Base-by-base conservation (phyloP, 371 early-diverging fungal genomes). In the Lichtheimia ramosa region DNA sequence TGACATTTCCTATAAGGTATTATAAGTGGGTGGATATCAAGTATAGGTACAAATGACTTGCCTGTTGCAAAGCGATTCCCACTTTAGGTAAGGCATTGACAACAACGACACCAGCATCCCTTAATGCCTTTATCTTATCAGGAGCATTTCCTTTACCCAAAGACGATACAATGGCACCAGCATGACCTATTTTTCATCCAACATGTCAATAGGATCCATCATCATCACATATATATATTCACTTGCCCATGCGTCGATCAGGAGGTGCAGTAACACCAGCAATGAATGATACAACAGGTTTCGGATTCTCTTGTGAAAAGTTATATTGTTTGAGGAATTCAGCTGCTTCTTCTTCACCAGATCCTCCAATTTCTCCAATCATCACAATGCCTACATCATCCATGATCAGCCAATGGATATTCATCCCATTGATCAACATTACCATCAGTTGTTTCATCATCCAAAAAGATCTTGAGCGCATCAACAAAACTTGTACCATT, bases 401-500 rank as follows among this genome's bases (percentile, higher is more conserved):
- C 1, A n/a, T 18, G 5, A 18, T n/a, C 8, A 34, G 6, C 10
- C 5, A 6, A 5, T 8, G n/a, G n/a, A n/a, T 34, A 6, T 23
- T 4, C 12, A 21, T 14, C 5, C 34, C 20, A 54, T 21, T 16
- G 39, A 10, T n/a, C n/a, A 34, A 39, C 16, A 21, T 41, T 13
- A 83, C 96, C 99, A 83, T 98, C 92, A 28, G 99, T 99, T 56
- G 92, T 88, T 18, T 91, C 88, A 82, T 99, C 98, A 41, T 93
- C 87, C 74, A 99, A 75, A 81, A 98, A 99, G 63, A 97, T 83
- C 66, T 84, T 88, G 46, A 99, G 83, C 79, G 94, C 92, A 79
- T 99, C 98, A 59, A 99, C 87, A 71, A 98, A 99, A 89, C 96
- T 96, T 74, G 99, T 95, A 51, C 99, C 99, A 80, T 97, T 97